Evolutionary conservation across 805 yeast species (phyloP), one percentile per base, ranked within the genome.

Genomic region (Candida lessepsii): DNA sequence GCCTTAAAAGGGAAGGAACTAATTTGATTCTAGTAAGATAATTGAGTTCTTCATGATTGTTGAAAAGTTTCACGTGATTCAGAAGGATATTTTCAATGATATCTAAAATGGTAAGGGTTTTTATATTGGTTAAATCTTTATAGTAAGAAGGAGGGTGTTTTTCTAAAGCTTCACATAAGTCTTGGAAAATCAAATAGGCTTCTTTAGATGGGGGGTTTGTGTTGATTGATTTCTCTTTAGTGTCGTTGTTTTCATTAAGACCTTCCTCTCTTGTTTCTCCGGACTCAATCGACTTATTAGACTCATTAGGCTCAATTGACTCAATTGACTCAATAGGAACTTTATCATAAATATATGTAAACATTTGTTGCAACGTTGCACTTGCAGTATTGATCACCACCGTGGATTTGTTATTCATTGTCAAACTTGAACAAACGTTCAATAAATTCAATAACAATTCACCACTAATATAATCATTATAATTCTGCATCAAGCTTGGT

Each of bases 341-440:
- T 29, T 78, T 73, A 41, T 91, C 98, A 58, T 84, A 91, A 0
- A 89, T 75, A 21, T 84, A 78, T 26, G 84, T 78, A 32, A 89
- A 73, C 30, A 93, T 63, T 57, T 93, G 98, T 47, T 89, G 95
- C 33, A 89, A 73, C 3, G 98, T 88, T 2, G 98, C 99, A 36
- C 87, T 81, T 0, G 98, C 96, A 0, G 98, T 86, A 52, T 89
- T 90, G 10, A 79, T 73, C 4, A 93, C 96, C 50, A 86, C 86
- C 0, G 84, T 78, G 4, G 81, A 75, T 50, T 85, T 83, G 45
- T 79, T 83, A 10, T 80, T 73, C 10, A 78, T 65, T 41, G 86
- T 89, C 36, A 93, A 69, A 24, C 79, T 73, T 0, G 93, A 75
- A 55, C 96, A 86, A 2, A 91, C 78, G 16, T 69, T 65, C 15